Conservation (phyloP, 202 grass and related monocot species). For the Zoysia matrella region DNA sequence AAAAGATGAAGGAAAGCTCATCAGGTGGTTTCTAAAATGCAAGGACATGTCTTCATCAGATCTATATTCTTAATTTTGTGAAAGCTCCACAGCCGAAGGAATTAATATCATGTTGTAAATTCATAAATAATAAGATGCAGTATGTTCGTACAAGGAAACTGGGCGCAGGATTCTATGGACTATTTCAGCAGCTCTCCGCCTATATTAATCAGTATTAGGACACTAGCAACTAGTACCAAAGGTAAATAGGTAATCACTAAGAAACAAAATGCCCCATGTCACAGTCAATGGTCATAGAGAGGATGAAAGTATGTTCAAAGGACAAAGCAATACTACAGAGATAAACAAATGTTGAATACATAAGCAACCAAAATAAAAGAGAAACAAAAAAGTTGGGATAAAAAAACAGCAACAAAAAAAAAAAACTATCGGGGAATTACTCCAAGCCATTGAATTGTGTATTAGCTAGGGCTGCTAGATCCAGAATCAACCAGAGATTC, state of each 20-base stretch:
- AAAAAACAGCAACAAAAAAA: conserved; percentile 27
- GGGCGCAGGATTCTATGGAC: background rate
- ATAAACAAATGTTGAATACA: conserved; percentile 21
- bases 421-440: conserved; percentile 18
- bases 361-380: conserved; percentile 26
- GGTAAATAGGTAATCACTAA: conserved; percentile 8
- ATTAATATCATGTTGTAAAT: conserved; percentile 7
- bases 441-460: conserved; percentile 25
- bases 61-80: conserved; percentile 5
- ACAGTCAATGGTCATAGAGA: conserved; percentile 34
- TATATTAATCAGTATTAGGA: conserved; percentile 22
- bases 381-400: conserved; percentile 23
- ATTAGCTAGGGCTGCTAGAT: conserved; percentile 39
- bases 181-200: background rate
- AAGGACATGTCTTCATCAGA: conserved; percentile 24
- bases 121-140: background rate
- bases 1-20: conserved; percentile 20
- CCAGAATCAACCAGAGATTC: conserved; percentile 41
- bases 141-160: background rate
- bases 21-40: conserved; percentile 26
- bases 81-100: conserved; percentile 2
- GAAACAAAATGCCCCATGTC: conserved; percentile 1
- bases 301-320: conserved; percentile 39
- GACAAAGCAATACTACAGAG: conserved; percentile 32
- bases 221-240: conserved; percentile 14